A percentile compares a stretch with the other conserved stretches of the same genome.
phyloP scores from a whole-genome alignment of 495 filamentous ascomycete genomes.

The Aspergillus sclerotiicarbonarius region DNA sequence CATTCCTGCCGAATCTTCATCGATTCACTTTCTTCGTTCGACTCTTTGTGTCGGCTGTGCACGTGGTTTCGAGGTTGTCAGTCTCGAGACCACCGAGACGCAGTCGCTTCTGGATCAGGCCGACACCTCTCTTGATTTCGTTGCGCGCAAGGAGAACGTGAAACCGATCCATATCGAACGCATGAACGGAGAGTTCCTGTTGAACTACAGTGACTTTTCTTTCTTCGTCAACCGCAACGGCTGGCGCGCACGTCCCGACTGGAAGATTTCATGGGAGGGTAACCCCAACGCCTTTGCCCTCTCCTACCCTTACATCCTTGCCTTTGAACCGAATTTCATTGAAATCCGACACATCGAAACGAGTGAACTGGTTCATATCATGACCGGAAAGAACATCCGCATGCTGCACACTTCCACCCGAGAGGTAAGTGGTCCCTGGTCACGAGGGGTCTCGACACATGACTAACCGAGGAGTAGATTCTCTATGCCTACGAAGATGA shows the following conservation, averaged over 20 bases:
- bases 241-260: conserved; percentile 93
- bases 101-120: conserved; percentile 97
- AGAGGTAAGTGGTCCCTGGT: conserved; percentile 63
- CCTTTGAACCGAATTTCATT: conserved; percentile 98
- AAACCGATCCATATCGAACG: conserved; percentile 98
- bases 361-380: conserved; percentile 83
- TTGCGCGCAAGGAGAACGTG: conserved; percentile 85
- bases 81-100: conserved; percentile 93
- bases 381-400: conserved; percentile 91
- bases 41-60: conserved; percentile 96
- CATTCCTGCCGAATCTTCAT: conserved; percentile 92
- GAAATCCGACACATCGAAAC: conserved; percentile 95
- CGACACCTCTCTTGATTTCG: conserved; percentile 96
- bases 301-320: conserved; percentile 91
- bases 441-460: not conserved
- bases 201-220: conserved; percentile 97
- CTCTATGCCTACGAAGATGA: conserved; percentile 98
- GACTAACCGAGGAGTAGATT: conserved; percentile 54
- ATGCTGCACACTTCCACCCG: conserved; percentile 96
- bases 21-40: conserved; percentile 94
- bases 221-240: conserved; percentile 99
- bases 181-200: conserved; percentile 91
- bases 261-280: conserved; percentile 97
- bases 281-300: conserved; percentile 87
- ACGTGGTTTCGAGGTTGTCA: conserved; percentile 95